Evolutionary conservation across 169 alveolate species (phyloP), one percentile per base, ranked within the genome.

Genomic region (Eimeria necatrix): DNA sequence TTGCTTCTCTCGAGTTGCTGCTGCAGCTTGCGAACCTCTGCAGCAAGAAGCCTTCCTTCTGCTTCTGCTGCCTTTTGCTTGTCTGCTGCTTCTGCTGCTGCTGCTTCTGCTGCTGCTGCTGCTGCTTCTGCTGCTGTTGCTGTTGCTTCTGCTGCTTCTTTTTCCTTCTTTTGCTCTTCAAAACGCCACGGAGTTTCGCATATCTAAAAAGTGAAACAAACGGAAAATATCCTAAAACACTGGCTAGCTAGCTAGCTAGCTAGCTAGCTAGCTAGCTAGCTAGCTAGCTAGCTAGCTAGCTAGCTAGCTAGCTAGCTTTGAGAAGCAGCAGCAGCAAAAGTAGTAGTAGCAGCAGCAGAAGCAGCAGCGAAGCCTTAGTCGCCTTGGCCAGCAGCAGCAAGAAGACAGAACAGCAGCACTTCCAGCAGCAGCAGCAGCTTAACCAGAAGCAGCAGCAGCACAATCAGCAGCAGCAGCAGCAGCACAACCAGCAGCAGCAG

Each of bases 21-120:
- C 26, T n/a, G 78, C 78, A 68, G 78, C 20, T n/a, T 68, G 8
- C 78, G 18, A 6, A 68, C 78, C 16, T 68, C 78, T 6, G 78
- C 78, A 68, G 78, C 78, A 68, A 68, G 26, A 6, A n/a, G 8
- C 26, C 6, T 68, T 68, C 41, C 78, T n/a, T 68, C 78, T 18
- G 78, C 78, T 18, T 12, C 78, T 68, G 78, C 78, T 68, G 20
- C 46, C 10, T 68, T n/a, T n/a, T 68, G 78, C 26, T 68, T 68
- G 26, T 68, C 26, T 68, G 78, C 78, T 12, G 78, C 78, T n/a
- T n/a, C n/a, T n/a, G n/a, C n/a, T n/a, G n/a, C n/a, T n/a, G n/a
- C n/a, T n/a, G n/a, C n/a, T n/a, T n/a, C n/a, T n/a, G n/a, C n/a
- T n/a, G n/a, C n/a, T n/a, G n/a, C n/a, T n/a, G n/a, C n/a, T n/a